These are phyloP conservation scores for Vigna mungo DNA, from an alignment of 306 rosid species.

Conservation along the genomic window DNA sequence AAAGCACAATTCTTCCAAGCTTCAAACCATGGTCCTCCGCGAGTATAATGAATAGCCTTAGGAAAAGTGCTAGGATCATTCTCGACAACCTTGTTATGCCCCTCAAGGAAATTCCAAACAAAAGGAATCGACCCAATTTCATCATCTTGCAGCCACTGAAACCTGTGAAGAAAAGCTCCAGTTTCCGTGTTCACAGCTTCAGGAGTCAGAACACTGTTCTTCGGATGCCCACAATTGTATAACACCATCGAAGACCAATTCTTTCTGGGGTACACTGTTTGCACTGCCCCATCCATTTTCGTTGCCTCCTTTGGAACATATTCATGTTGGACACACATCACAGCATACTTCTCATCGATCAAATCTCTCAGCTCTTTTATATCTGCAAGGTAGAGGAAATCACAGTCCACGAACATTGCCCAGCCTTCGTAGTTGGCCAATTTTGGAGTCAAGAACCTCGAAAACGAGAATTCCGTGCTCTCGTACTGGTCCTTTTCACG, in stretches of 20 bases:
- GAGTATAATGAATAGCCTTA: conserved; percentile 71
- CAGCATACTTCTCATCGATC: conserved; percentile 58
- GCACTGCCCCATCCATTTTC: conserved; percentile 80
- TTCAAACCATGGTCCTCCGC: conserved; percentile 82
- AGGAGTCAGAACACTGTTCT: conserved; percentile 60
- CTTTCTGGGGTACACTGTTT: conserved; percentile 75
- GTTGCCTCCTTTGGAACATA: conserved; percentile 71
- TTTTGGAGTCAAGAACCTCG: conserved; percentile 68
- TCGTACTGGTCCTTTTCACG: conserved; percentile 66
- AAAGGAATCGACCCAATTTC: conserved; percentile 71
- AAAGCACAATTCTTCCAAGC: conserved; percentile 78
- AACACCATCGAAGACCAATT: conserved; percentile 83
- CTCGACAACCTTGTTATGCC: conserved; percentile 65
- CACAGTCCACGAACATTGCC: conserved; percentile 84
- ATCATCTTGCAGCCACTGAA: conserved; percentile 75
- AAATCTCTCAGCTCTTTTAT: conserved; percentile 63
- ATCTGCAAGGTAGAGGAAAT: conserved; percentile 68
- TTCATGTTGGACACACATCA: conserved; percentile 79
- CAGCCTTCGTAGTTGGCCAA: conserved; percentile 66
- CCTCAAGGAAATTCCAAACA: conserved; percentile 82
- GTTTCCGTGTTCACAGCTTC: conserved; percentile 61
- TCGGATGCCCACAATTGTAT: conserved; percentile 72
- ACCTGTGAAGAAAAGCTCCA: conserved; percentile 75
- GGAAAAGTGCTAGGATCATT: conserved; percentile 57
- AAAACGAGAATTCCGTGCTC: conserved; percentile 75